Evolutionary conservation across 1,284 basidiomycete genomes (phyloP).

Genomic region (Cryptococcus sp.): DNA sequence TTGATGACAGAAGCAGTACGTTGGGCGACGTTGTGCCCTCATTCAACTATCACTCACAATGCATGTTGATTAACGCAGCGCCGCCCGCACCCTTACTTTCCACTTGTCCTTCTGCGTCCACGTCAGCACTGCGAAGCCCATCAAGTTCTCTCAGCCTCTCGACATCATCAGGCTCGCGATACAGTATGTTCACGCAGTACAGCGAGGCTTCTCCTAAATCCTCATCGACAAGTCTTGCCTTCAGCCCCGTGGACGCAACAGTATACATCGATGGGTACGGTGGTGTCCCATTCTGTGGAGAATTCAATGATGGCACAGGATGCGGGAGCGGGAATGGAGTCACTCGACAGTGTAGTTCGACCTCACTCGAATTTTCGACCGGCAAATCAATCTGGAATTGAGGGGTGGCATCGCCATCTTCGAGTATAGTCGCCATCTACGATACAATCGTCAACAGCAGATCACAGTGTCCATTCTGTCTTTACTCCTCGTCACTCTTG

Average conservation of each 20-base stretch:
- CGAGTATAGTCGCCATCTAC: no score
- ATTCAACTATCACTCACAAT: no score
- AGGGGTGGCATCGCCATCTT: neutral
- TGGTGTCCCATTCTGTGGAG: neutral
- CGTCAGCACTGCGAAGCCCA: slow-evolving; percentile 5
- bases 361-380: slow-evolving; percentile 34
- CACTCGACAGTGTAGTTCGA: slow-evolving; percentile 1
- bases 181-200: slow-evolving; percentile 5
- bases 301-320: neutral
- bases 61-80: neutral
- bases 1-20: no score
- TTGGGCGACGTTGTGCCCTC: no score
- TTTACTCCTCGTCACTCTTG: no score
- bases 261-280: neutral
- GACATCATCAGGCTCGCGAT: slow-evolving; percentile 8
- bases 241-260: neutral
- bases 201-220: slow-evolving; percentile 2
- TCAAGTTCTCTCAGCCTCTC: slow-evolving; percentile 7
- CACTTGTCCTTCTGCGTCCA: neutral
- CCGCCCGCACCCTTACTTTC: slow-evolving; percentile 2
- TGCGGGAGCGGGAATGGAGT: neutral
- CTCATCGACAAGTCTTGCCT: neutral
- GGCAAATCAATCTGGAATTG: slow-evolving; percentile 41
- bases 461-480: no score
- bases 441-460: no score